Evolutionary conservation across 495 filamentous ascomycete species (phyloP), one percentile per base, ranked within the genome.

Genomic region (Penicillium steckii): DNA sequence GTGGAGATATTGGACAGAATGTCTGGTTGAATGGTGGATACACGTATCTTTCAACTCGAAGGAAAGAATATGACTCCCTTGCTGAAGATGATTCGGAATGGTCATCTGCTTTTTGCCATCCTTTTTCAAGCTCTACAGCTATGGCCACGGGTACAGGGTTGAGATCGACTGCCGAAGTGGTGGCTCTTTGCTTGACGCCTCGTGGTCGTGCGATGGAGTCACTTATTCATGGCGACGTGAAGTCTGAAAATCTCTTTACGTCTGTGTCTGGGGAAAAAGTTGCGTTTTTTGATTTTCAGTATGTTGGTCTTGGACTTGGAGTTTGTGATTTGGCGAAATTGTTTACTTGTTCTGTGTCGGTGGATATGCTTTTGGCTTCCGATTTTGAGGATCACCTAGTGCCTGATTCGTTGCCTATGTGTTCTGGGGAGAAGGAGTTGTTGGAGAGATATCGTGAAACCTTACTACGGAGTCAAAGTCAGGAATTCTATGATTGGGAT

Each of bases 161-260:
- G 8, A 8, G 7, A 37, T 37, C 33, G 8, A 37, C 33, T 13
- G 33, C 33, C 33, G 33, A 37, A 6, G 3, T 37, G 2, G 33
- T 15, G 18, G 33, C 33, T 18, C 5, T 73, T 44, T 70, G 66
- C 22, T 37, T 73, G 8, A 66, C 57, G 0, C 68, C 70, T 0
- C 51, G 58, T 38, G 67, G 68, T 18, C 56, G 70, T 17, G 10
- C 53, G 0, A 26, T 64, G 8, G 70, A 73, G 47, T 70, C 68
- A 1, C 70, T 67, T 21, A 73, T 73, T 9, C 70, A 73, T 35
- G 70, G 70, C 32, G 70, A 73, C 19, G 70, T 73, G 43, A 73
- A 73, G 53, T 73, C 68, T 2, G 70, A 73, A 53, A 73, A 73
- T 48, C 68, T 73, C n/a, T 73, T 73, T 50, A 73, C 68, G 6